A percentile compares a stretch with the other conserved stretches of the same genome.
These are phyloP conservation scores for Dactylellina parvicollis DNA, from an alignment of 2,329 filamentous ascomycete genomes.

Conservation along the genomic window DNA sequence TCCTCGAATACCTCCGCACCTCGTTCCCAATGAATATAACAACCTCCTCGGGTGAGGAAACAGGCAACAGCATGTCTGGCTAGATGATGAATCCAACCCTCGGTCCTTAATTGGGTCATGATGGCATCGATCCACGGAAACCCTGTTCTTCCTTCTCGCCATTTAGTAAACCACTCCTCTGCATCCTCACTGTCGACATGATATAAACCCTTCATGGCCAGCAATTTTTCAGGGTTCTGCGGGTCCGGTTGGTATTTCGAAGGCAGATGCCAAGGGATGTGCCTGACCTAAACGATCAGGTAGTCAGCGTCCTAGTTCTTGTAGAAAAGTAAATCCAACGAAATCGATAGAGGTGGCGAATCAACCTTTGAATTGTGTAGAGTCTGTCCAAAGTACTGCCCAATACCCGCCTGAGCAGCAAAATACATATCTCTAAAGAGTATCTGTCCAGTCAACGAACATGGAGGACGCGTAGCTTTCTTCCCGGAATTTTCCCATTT, in stretches of 20 bases:
- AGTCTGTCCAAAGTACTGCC: constrained; percentile 72
- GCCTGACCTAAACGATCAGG: constrained; percentile 62
- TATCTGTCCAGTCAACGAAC: constrained; percentile 76
- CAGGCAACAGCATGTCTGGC: constrained; percentile 81
- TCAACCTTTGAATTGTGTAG: constrained; percentile 70
- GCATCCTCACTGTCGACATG: constrained; percentile 71
- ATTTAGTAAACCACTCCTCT: constrained; percentile 74
- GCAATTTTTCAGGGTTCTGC: constrained; percentile 62
- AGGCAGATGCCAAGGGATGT: constrained; percentile 81
- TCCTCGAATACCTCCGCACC: constrained; percentile 82
- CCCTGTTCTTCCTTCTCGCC: constrained; percentile 75
- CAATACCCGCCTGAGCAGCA: constrained; percentile 75
- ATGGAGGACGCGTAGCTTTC: constrained; percentile 68
- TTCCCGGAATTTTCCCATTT: constrained; percentile 69
- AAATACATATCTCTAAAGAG: constrained; percentile 88
- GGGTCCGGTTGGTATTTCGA: constrained; percentile 66
- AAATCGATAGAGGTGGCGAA: no score
- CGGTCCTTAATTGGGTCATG: constrained; percentile 76
- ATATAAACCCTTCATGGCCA: constrained; percentile 69
- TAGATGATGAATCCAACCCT: constrained; percentile 84
- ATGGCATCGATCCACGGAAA: constrained; percentile 84
- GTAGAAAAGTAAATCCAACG: no score
- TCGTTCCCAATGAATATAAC: constrained; percentile 81
- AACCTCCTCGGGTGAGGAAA: constrained; percentile 81
- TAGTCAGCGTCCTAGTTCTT: constrained; percentile 55